Evolutionary conservation across 2,329 filamentous ascomycete species (phyloP).

Genomic region (Colletotrichum musae): DNA sequence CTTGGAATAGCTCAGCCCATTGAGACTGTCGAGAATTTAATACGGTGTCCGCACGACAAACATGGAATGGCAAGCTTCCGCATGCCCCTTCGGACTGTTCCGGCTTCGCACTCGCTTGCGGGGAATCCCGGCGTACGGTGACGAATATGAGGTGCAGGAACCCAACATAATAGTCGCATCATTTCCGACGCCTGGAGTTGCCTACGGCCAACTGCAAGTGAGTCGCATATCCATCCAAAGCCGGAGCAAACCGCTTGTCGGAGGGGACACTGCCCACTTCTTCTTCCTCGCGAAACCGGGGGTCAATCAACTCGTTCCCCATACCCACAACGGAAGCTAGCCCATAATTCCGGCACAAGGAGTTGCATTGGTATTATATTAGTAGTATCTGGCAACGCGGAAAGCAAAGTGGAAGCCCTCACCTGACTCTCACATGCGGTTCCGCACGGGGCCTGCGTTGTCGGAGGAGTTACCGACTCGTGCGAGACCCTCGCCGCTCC

Average conservation of each 20-base stretch:
- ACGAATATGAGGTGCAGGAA: background rate
- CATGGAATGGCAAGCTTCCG: no score
- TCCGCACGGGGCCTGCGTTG: slow-evolving; percentile 16
- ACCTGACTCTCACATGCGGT: slow-evolving; percentile 18
- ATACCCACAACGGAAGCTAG: slow-evolving; percentile 19
- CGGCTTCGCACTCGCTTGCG: background rate
- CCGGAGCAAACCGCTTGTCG: slow-evolving; percentile 10
- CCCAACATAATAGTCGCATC: background rate
- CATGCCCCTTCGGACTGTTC: background rate
- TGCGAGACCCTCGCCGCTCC: slow-evolving; percentile 18
- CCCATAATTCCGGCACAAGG: background rate
- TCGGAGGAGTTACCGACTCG: slow-evolving; percentile 21
- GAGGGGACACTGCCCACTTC: slow-evolving; percentile 12
- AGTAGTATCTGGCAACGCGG: background rate
- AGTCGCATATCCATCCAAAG: background rate
- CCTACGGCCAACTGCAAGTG: slow-evolving; percentile 1
- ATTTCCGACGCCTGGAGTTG: background rate
- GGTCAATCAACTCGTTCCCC: slow-evolving; percentile 15
- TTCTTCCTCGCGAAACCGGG: background rate
- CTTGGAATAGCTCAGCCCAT: background rate
- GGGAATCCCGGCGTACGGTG: background rate
- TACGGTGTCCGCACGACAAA: background rate
- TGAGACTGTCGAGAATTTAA: background rate
- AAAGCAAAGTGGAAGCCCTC: slow-evolving; percentile 8
- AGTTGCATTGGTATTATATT: background rate